Base-by-base conservation (phyloP, 768 basidiomycete species). In the Phallus indusiatus region DNA sequence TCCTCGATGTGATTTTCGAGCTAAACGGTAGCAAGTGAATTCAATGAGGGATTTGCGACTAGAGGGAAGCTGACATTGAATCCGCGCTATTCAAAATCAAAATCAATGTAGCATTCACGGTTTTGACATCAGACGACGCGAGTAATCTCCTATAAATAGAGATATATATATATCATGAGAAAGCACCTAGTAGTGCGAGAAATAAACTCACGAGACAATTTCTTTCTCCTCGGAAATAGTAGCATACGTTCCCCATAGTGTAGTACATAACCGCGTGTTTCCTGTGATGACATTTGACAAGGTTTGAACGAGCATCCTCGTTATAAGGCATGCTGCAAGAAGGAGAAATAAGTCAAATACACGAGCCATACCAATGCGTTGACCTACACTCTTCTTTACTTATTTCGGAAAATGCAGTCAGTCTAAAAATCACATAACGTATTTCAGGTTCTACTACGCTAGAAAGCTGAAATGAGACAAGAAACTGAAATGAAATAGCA, bases 231-330 rank as follows among this genome's bases (percentile, higher is more conserved):
- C 89, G 0, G 86, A 80, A 4, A 88, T 75, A 55, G 75, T 77
- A 67, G 90, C 72, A 64, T 86, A 85, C 1, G 72, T 76, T 36
- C 76, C 75, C 88, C 86, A 91, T 33, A 87, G 70, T 20, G 68
- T 75, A n/a, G 74, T 68, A 61, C 80, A 75, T 49, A 86, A 76
- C 8, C 61, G 64, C 47, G 84, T 80, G 61, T 92, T 89, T 8
- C 79, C 78, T 1, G 94, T 91, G 34, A 94, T 79, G 21, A 92
- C 75, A 69, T 96, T 96, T 18, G 91, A 88, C 28, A 95, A 76
- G 3, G 88, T 74, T 69, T 96, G 92, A 1, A 85, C 76, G 28
- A 90, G 73, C 60, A 89, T 77, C 16, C 88, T 78, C 8, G 86
- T 83, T 18, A 80, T 74, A 0, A 77, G 72, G 56, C 81, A 76